Percentiles rank a stretch among this genome's conserved stretches.
Conservation (phyloP, 176 grass and related monocot species). For the Cocos nucifera region DNA sequence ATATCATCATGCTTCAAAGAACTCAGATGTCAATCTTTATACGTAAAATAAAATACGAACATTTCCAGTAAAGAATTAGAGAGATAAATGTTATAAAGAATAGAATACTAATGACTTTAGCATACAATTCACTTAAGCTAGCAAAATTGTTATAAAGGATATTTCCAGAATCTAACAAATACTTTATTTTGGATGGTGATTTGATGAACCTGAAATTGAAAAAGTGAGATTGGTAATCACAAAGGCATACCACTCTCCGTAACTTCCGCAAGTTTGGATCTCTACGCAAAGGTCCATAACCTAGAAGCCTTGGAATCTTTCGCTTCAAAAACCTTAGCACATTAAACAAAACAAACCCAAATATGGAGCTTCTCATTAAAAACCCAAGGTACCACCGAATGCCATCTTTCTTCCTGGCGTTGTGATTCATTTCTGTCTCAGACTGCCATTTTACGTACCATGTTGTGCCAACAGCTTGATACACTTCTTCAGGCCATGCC, state of each 20-base stretch:
- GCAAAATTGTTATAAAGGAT: too few species aligned
- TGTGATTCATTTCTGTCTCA: slow-evolving; percentile 17
- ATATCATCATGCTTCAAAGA: too few species aligned
- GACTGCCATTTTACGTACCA: slow-evolving; percentile 34
- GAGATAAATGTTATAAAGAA: too few species aligned
- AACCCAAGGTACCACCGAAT: slow-evolving; percentile 26
- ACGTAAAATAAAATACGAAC: too few species aligned
- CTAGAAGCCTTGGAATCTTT: slow-evolving; percentile 21
- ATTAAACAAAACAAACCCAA: slow-evolving; percentile 22
- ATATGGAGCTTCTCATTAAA: slow-evolving; percentile 18
- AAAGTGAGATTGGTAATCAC: background rate
- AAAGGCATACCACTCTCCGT: slow-evolving; percentile 20
- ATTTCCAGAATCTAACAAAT: too few species aligned
- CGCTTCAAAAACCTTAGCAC: slow-evolving; percentile 4
- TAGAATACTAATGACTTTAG: too few species aligned
- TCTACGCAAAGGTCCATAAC: slow-evolving; percentile 24
- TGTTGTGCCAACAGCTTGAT: slow-evolving; percentile 18
- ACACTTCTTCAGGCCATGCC: slow-evolving; percentile 30
- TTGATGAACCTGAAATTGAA: too few species aligned
- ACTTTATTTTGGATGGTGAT: too few species aligned
- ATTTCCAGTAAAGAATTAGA: too few species aligned
- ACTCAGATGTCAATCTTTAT: too few species aligned
- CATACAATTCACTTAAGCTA: too few species aligned
- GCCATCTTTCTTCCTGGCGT: background rate
- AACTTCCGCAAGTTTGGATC: slow-evolving; percentile 18